Evolutionary conservation across 116 monocot species (phyloP), one percentile per base, ranked within the genome.

Genomic region (Papilionanthe hybrid): DNA sequence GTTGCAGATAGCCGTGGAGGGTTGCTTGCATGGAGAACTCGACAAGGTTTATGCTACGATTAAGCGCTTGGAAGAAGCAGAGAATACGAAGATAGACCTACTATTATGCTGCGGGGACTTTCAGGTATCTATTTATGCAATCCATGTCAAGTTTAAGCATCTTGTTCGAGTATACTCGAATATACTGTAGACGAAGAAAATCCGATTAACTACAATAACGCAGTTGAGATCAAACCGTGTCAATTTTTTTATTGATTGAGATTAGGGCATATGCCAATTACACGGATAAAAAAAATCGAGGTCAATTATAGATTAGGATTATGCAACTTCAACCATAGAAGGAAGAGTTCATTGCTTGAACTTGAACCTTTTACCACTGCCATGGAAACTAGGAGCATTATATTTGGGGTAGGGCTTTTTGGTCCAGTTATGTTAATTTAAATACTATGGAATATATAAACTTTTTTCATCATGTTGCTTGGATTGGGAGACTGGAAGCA

Each of bases 11-110:
- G 96, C 93, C 1, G 86, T 96, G 56, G 96, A 96, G 72, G 96
- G 96, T 43, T 96, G 96, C 89, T 93, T 96, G 96, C 96, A 96
- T 77, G 93, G 96, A 25, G 96, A 96, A 45, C 96, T 96, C n/a
- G 96, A 96, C 79, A 81, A 63, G 30, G 96, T 96, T 75, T 96
- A 96, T 81, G 90, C 81, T 23, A 90, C 93, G 42, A 79, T 96
- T 68, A 84, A 80, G 81, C 82, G 82, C 37, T 71, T 96, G 74
- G 96, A 96, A 85, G 81, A 89, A 78, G 89, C 50, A 9, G 96
- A 90, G 89, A 88, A 91, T 44, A 82, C 86, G 41, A 96, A 96
- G 88, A 96, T 96, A 79, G 96, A 96, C 77, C 90, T 96, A 25
- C 89, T 96, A 18, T 75, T 92, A 63, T 96, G 96, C 81, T 96